Evolutionary conservation across 768 basidiomycete genomes (phyloP), one percentile per base, ranked within the genome.

Genomic region (Leccinellum albellum): DNA sequence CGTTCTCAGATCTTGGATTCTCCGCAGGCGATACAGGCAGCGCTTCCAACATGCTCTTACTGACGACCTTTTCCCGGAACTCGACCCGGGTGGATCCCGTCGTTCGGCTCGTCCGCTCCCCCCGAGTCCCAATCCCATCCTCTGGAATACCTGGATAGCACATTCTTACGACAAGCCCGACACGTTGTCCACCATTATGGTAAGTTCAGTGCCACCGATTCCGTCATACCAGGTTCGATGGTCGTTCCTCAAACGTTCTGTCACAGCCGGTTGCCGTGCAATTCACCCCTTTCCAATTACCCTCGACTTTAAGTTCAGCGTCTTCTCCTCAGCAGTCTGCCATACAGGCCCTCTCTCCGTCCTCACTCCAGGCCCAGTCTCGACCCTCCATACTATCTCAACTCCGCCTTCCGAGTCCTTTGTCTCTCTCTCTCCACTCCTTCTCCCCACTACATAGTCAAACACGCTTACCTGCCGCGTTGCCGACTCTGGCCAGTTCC

Each of bases 1-100:
- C 61, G 78, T 88, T 53, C 72, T 85, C 48, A 81, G 88, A 45
- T 85, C 87, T 1, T 82, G 82, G 61, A 62, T 87, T 56, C 64
- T 85, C 17, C 82, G 87, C 20, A 74, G 85, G 15, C 80, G 84
- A 21, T 82, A 81, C 68, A 81, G 79, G 14, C 77, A 75, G 9
- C 78, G 76, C 20, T 62, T 86, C 50, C 78, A 82, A 48, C 79
- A 79, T 15, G 83, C 84, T 0, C 66, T 85, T 42, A 78, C 80
- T 1, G 74, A 78, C 0, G 84, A 85, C 40, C 32, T 63, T 0
- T 57, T 64, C 17, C 64, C 77, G 32, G 67, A 83, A 3, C 51
- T 60, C 37, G 55, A 56, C 15, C 3, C 42, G 7, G 40, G 23
- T 10, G 51, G 28, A 3, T 51, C 42, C 1, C 63, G 55, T n/a